These are phyloP conservation scores for Arabis alpina DNA, from an alignment of 345 rosid species.

Conservation along the genomic window DNA sequence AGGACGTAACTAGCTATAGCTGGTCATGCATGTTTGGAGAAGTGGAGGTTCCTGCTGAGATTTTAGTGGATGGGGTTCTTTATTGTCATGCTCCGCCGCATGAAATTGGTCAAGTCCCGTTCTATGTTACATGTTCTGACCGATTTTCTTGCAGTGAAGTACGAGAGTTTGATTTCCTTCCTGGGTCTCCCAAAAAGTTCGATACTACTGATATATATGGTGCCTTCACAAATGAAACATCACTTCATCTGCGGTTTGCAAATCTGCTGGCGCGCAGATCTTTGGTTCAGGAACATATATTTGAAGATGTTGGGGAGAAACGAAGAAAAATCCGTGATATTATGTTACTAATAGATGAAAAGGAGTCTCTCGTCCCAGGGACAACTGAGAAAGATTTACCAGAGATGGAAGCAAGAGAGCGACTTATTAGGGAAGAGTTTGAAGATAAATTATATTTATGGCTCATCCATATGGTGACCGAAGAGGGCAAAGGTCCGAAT, in stretches of 20 bases:
- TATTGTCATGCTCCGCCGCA: slow-evolving; percentile 74
- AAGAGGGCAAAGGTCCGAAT: slow-evolving; percentile 79
- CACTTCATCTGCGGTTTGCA: slow-evolving; percentile 61
- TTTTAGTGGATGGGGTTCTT: slow-evolving; percentile 79
- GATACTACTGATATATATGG: slow-evolving; percentile 52
- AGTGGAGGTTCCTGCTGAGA: slow-evolving; percentile 82
- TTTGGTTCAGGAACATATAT: slow-evolving; percentile 40
- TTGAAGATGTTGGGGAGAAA: slow-evolving; percentile 57
- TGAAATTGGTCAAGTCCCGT: slow-evolving; percentile 71
- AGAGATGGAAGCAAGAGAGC: slow-evolving; percentile 44
- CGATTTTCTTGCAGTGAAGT: slow-evolving; percentile 93
- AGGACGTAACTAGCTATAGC: slow-evolving; percentile 62
- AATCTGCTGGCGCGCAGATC: slow-evolving; percentile 55
- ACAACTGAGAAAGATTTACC: slow-evolving; percentile 26
- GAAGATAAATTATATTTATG: slow-evolving; percentile 72
- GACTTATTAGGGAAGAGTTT: slow-evolving; percentile 55
- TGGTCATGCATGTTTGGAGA: slow-evolving; percentile 99
- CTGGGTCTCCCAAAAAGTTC: slow-evolving; percentile 54
- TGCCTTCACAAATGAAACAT: slow-evolving; percentile 45
- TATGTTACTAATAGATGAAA: slow-evolving; percentile 75
- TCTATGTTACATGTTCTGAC: slow-evolving; percentile 90
- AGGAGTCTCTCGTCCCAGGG: slow-evolving; percentile 45
- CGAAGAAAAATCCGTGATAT: slow-evolving; percentile 52
- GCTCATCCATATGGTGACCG: slow-evolving; percentile 73
- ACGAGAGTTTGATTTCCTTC: slow-evolving; percentile 78